Conservation (phyloP, 148 eudicot species). For the Persicaria tinctoria region DNA sequence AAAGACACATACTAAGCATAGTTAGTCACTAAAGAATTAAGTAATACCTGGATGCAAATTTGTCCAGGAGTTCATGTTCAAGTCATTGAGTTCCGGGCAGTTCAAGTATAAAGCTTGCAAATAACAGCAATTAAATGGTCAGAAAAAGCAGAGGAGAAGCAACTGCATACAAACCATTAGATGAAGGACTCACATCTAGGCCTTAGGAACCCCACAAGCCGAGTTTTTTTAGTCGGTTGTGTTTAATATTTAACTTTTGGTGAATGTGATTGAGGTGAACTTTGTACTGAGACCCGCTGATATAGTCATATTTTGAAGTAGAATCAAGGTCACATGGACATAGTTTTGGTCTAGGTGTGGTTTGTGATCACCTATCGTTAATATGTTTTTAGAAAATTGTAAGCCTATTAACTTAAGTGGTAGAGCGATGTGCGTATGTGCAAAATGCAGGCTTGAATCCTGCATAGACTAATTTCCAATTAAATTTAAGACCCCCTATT, state of each 20-base stretch:
- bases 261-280: conserved; percentile 44
- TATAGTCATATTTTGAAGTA: conserved; percentile 20
- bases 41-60: conserved; percentile 74
- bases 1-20: too few relatives aligned
- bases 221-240: conserved; percentile 66
- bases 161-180: background rate
- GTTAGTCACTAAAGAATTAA: background rate
- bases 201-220: conserved; percentile 99
- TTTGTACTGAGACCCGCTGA: conserved; percentile 26
- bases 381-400: too few relatives aligned
- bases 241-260: conserved; percentile 87
- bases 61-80: conserved; percentile 74
- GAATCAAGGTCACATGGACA: conserved; percentile 34
- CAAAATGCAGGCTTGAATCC: too few relatives aligned
- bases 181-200: conserved; percentile 64
- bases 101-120: conserved; percentile 73
- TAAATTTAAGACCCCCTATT: too few relatives aligned
- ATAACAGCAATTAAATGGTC: background rate
- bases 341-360: too few relatives aligned
- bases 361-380: too few relatives aligned
- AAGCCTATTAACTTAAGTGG: too few relatives aligned
- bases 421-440: too few relatives aligned
- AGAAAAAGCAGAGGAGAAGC: background rate
- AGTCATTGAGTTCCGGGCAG: conserved; percentile 73
- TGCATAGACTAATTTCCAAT: too few relatives aligned